Evolutionary conservation across 352 stramenopile species (phyloP).

Genomic region (Globisporangium camurandrum): DNA sequence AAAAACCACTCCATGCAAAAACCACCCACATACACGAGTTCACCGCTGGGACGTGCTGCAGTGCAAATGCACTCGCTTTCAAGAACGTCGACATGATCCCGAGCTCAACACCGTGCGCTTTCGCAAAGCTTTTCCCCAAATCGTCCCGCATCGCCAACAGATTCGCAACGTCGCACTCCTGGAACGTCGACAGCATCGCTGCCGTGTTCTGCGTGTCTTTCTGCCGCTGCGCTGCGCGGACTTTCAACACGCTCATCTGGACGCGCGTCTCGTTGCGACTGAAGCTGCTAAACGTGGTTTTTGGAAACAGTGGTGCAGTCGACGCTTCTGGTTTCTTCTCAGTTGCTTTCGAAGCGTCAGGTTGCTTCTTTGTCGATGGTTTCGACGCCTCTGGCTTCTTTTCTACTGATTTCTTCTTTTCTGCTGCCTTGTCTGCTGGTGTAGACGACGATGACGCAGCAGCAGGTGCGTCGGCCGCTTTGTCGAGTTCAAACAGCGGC

Average conservation of each 20-base stretch:
- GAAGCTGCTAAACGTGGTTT: slow-evolving; percentile 21
- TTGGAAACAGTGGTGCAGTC: slow-evolving; percentile 5
- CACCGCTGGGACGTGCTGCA: slow-evolving; percentile 92
- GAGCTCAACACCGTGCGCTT: slow-evolving; percentile 96
- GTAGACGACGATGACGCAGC: slow-evolving; percentile 10
- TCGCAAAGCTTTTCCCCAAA: slow-evolving; percentile 91
- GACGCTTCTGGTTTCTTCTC: slow-evolving; percentile 15
- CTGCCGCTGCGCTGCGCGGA: slow-evolving; percentile 91
- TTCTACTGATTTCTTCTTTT: slow-evolving; percentile 11
- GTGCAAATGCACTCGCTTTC: slow-evolving; percentile 91
- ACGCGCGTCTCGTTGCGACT: slow-evolving; percentile 70
- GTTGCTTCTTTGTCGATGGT: slow-evolving; percentile 10
- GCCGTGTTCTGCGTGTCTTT: slow-evolving; percentile 98
- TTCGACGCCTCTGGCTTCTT: slow-evolving; percentile 14
- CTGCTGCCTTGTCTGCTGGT: slow-evolving; percentile 13
- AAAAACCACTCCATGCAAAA: background rate
- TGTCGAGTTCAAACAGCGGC: slow-evolving; percentile 89
- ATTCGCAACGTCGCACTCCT: slow-evolving; percentile 96
- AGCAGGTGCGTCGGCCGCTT: slow-evolving; percentile 30
- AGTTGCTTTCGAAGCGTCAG: slow-evolving; percentile 9
- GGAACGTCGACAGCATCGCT: slow-evolving; percentile 98
- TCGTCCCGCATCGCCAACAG: slow-evolving; percentile 92
- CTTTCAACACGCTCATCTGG: slow-evolving; percentile 96
- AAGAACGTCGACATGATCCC: slow-evolving; percentile 99
- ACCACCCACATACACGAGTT: slow-evolving; percentile 87